Percentiles rank a stretch among this genome's conserved stretches.
Evolutionary conservation across 352 stramenopile species (phyloP).

Genomic region (Phytophthora megakarya): DNA sequence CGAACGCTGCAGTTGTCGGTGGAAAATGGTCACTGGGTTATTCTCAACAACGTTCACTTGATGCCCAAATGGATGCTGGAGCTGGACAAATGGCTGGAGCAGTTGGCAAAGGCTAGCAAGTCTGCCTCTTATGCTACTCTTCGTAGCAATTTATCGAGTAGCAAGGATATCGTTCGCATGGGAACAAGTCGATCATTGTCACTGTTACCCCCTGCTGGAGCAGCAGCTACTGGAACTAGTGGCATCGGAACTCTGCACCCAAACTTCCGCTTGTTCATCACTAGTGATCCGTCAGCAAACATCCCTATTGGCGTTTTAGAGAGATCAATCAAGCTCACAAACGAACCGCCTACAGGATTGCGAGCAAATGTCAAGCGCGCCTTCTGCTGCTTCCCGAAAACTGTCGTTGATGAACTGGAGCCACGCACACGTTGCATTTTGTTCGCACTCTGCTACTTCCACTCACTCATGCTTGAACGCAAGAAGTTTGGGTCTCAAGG

Average conservation of each 20-base stretch:
- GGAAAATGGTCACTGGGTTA: constrained; percentile 94
- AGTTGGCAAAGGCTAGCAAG: constrained; percentile 65
- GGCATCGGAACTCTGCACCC: constrained; percentile 57
- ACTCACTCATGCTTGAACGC: constrained; percentile 91
- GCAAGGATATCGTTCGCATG: constrained; percentile 30
- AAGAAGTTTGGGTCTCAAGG: constrained; percentile 92
- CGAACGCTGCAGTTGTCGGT: constrained; percentile 82
- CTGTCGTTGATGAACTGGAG: constrained; percentile 84
- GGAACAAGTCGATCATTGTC: constrained; percentile 30
- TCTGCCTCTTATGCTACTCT: constrained; percentile 49
- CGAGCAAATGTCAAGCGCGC: constrained; percentile 91
- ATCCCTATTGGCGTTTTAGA: constrained; percentile 92
- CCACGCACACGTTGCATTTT: constrained; percentile 86
- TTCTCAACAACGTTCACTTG: constrained; percentile 95
- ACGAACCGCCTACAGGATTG: constrained; percentile 84
- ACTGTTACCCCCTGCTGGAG: constrained; percentile 4
- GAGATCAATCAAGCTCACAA: constrained; percentile 90
- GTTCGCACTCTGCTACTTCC: constrained; percentile 93
- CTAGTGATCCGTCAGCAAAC: constrained; percentile 79
- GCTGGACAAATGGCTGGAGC: constrained; percentile 93
- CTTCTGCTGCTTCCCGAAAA: constrained; percentile 76
- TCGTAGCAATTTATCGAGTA: constrained; percentile 27
- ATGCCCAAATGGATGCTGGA: constrained; percentile 94
- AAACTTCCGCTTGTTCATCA: constrained; percentile 89
- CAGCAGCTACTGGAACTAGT: background rate